A percentile compares a stretch with the other conserved stretches of the same genome.
These are phyloP conservation scores for Phytophthora ramorum DNA, from an alignment of 352 stramenopile species.

Conservation along the genomic window DNA sequence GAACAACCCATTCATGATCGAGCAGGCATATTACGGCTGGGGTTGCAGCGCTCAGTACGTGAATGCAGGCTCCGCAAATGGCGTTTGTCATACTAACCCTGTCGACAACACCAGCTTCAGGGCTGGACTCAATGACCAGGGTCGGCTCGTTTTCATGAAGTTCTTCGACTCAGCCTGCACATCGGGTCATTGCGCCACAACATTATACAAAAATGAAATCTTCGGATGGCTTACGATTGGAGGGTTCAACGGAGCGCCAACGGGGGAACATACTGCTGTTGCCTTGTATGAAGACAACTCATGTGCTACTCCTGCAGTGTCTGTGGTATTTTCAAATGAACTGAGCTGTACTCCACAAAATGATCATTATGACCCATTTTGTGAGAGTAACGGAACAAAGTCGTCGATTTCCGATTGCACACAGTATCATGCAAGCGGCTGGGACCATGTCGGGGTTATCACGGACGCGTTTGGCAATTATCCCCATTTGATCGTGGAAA, in stretches of 20 bases:
- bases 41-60: not conserved
- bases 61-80: slow-evolving; percentile 1
- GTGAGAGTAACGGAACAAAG: not conserved
- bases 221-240: not conserved
- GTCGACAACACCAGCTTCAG: slow-evolving; percentile 6
- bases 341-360: slow-evolving; percentile 5
- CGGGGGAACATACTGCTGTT: not conserved
- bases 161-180: not conserved
- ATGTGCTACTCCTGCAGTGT: not conserved
- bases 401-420: slow-evolving; percentile 5
- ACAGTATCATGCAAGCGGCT: slow-evolving; percentile 2
- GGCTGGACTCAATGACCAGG: not conserved
- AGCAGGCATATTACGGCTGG: not conserved
- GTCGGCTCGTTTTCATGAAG: not conserved
- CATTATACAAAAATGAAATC: not conserved
- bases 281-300: not conserved
- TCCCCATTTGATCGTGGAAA: slow-evolving; percentile 7
- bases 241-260: not conserved
- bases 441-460: slow-evolving; percentile 10
- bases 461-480: not conserved
- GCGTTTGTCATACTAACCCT: slow-evolving; percentile 8
- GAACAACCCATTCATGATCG: not conserved
- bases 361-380: slow-evolving; percentile 9
- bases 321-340: not conserved
- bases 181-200: not conserved